A percentile compares a stretch with the other conserved stretches of the same genome.
Evolutionary conservation across 2,329 filamentous ascomycete genomes (phyloP).

Genomic region (Beauveria sp.): DNA sequence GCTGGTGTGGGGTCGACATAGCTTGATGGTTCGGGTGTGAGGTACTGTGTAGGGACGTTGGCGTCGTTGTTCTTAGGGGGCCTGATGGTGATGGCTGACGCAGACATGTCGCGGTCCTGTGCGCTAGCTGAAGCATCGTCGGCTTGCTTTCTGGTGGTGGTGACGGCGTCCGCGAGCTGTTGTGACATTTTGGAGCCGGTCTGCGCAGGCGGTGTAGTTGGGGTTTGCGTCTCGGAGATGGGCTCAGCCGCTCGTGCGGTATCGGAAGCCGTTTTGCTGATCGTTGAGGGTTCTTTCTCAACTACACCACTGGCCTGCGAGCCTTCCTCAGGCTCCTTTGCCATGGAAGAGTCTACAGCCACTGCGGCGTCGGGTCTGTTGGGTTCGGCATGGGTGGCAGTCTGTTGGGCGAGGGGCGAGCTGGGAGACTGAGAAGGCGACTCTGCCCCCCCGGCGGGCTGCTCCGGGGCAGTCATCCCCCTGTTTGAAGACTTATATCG

Average conservation of each 20-base stretch:
- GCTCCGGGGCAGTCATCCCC: slow-evolving; percentile 11
- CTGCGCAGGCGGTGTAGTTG: slow-evolving; percentile 11
- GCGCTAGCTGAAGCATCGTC: neutral
- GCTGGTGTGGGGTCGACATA: slow-evolving; percentile 53
- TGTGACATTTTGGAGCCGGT: neutral
- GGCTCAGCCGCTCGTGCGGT: neutral
- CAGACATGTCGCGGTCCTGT: slow-evolving; percentile 29
- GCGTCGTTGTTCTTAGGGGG: slow-evolving; percentile 33
- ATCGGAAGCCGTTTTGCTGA: neutral
- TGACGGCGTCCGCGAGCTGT: neutral
- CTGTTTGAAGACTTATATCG: neutral
- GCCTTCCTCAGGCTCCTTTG: neutral
- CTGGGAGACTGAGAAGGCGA: neutral
- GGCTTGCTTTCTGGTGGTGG: neutral
- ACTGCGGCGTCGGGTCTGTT: neutral
- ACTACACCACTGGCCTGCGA: neutral
- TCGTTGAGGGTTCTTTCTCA: neutral
- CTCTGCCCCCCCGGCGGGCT: slow-evolving; percentile 2
- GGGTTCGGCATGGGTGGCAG: neutral
- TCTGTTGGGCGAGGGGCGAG: neutral
- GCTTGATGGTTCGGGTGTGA: slow-evolving; percentile 37
- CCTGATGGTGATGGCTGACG: slow-evolving; percentile 42
- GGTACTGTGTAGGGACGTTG: slow-evolving; percentile 32
- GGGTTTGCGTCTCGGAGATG: neutral
- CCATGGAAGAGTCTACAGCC: neutral